Base-by-base conservation (phyloP, 139 green algal genomes). In the Tetradesmus lagerheimii region DNA sequence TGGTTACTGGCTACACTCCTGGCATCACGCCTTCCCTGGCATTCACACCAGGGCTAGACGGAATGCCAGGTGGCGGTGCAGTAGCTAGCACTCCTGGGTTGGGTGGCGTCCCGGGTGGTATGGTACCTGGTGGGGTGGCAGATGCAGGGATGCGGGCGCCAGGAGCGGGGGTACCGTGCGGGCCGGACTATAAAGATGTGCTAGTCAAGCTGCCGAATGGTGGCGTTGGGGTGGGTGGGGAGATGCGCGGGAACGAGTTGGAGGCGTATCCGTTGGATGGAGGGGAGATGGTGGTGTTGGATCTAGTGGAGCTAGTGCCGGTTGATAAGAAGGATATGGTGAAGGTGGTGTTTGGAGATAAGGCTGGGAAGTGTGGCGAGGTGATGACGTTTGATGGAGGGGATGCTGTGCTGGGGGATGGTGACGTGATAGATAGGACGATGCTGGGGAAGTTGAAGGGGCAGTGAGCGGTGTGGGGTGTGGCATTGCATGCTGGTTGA, bases 261-360 rank as follows among this genome's bases (percentile, higher is more conserved):
- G 87, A 86, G 53, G 87, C 53, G 43, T 27, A 41, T 18, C 77
- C 62, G 25, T 29, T 81, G 27, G 87, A 39, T 35, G 43, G 37
- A 18, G 53, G 57, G 9, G 53, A 64, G 4, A 1, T 35, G 9
- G 77, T 86, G 39, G 27, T 81, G 50, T 14, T 91, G 12, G 87
- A 91, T 6, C 43, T 78, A 4, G 57, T 91, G 5, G 87, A 91
- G 57, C 38, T 91, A 29, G 77, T 86, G 14, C 23, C 34, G 53
- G 34, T 57, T 2, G 50, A 77, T 37, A 79, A 80, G 87, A 78
- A 86, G 57, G 87, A 91, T 34, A 18, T 25, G 29, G 87, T 91
- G 34, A 91, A 91, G 87, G 87, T 91, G 35, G 87, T 91, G 39
- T 37, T 11, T 45, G 87, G 87, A 29, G 77, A 85, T 14, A 71